Evolutionary conservation across 1,284 basidiomycete species (phyloP), one percentile per base, ranked within the genome.

Genomic region (Irpex lacteus): DNA sequence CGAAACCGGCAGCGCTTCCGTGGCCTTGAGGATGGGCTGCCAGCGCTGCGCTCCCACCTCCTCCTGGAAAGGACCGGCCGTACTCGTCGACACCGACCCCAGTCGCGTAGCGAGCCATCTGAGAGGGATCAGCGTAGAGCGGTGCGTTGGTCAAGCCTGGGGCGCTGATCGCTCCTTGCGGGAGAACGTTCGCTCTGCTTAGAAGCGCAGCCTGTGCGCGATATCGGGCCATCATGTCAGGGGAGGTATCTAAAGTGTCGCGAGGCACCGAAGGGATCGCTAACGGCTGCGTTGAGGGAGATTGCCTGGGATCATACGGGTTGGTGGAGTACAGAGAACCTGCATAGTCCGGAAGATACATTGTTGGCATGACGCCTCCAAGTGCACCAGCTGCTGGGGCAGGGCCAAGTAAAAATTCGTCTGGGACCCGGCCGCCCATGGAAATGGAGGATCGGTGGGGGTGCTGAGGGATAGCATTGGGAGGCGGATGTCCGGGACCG

Each of bases 401-500:
- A 19, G 50, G 50, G 9, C 50, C 50, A 34, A 75, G 70, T 32
- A 75, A 59, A 62, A 76, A 77, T 1, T 74, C 70, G 44, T 77
- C 73, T 21, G 74, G 70, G 9, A 75, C 71, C n/a, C 75, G 72
- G 54, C 70, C 70, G 26, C 69, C 67, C 53, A 70, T 61, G n/a
- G 70, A 66, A 13, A 72, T 65, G 38, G 69, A 26, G 5, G 65
- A 61, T 36, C 70, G 65, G 40, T 65, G 63, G 26, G 52, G 55
- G 26, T 59, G 53, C 52, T 67, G 69, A 61, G 67, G 62, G 38
- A 73, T 63, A 13, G 70, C 63, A 18, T 70, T 68, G 50, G 74
- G 76, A 21, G 76, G 63, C 5, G 75, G 76, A 58, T 85, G 90
- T 15, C 89, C 90, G 15, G 90, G 89, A 5, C 90, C 90, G 6